A percentile compares a stretch with the other conserved stretches of the same genome.
These are phyloP conservation scores for Capronia coronata DNA, from an alignment of 2,329 filamentous ascomycete genomes.

Conservation along the genomic window DNA sequence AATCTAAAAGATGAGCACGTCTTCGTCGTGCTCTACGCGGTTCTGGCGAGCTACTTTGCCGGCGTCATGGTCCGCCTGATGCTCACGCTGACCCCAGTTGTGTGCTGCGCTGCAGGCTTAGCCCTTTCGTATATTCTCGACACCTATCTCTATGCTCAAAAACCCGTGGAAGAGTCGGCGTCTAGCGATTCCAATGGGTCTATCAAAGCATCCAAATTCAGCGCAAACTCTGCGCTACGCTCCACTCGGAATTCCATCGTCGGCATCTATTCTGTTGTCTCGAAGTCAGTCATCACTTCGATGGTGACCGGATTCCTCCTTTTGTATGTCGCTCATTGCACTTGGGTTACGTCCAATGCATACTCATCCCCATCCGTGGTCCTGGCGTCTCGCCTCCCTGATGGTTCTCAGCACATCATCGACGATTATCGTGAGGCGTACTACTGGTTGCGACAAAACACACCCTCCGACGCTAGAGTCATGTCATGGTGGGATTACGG, in stretches of 20 bases:
- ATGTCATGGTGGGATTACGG: conserved; percentile 99
- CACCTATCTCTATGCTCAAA: conserved; percentile 65
- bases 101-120: conserved; percentile 88
- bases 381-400: conserved; percentile 81
- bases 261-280: conserved; percentile 74
- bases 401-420: conserved; percentile 96
- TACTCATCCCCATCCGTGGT: conserved; percentile 98
- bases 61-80: conserved; percentile 99
- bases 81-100: conserved; percentile 92
- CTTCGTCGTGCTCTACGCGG: conserved; percentile 94
- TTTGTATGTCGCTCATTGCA: conserved; percentile 94
- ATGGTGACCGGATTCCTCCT: conserved; percentile 73
- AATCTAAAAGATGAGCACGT: conserved; percentile 92
- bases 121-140: conserved; percentile 83
- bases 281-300: conserved; percentile 70
- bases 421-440: conserved; percentile 99
- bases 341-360: conserved; percentile 98
- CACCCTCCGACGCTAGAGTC: conserved; percentile 86
- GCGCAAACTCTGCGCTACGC: conserved; percentile 57
- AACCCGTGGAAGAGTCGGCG: conserved; percentile 49
- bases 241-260: conserved; percentile 66
- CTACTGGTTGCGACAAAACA: conserved; percentile 99
- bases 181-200: conserved; percentile 32
- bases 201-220: conserved; percentile 47
- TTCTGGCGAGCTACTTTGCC: conserved; percentile 94